phyloP scores from a whole-genome alignment of 148 eudicot genomes.

The Rhododendron ovatum region DNA sequence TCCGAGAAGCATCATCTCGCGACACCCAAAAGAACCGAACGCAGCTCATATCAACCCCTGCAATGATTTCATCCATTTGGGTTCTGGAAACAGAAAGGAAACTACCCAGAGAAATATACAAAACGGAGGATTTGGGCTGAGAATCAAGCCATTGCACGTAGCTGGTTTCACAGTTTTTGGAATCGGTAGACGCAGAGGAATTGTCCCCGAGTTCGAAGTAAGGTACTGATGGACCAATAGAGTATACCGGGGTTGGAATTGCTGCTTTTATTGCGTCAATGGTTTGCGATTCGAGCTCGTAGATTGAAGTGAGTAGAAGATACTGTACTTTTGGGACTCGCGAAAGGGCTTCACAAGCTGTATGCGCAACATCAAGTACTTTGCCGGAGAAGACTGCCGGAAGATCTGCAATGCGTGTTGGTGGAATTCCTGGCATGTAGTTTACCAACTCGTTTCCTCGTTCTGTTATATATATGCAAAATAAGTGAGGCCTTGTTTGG shows the following conservation, averaged over 20 bases:
- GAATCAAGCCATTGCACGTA: constrained; percentile 41
- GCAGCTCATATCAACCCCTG: constrained; percentile 45
- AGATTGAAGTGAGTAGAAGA: constrained; percentile 15
- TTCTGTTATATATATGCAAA: constrained; percentile 5
- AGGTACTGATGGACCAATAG: constrained; percentile 32
- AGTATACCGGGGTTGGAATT: not conserved
- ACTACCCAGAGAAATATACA: constrained; percentile 62
- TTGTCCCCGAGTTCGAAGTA: constrained; percentile 21
- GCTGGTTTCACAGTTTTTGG: not conserved
- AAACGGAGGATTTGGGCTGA: constrained; percentile 39
- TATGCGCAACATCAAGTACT: constrained; percentile 15
- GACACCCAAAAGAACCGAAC: constrained; percentile 57
- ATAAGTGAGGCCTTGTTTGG: not conserved
- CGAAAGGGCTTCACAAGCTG: constrained; percentile 19
- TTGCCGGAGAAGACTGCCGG: constrained; percentile 34
- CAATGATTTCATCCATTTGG: constrained; percentile 49
- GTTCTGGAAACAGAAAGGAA: constrained; percentile 46
- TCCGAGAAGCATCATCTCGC: constrained; percentile 31
- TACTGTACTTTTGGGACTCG: constrained; percentile 31
- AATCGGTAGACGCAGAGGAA: not conserved
- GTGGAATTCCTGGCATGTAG: constrained; percentile 54
- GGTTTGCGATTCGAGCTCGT: constrained; percentile 19
- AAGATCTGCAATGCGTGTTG: constrained; percentile 40
- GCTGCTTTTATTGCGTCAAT: constrained; percentile 13
- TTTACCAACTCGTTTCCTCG: constrained; percentile 37